Conservation (phyloP, 768 basidiomycete species). For the Cystobasidium onofrii region DNA sequence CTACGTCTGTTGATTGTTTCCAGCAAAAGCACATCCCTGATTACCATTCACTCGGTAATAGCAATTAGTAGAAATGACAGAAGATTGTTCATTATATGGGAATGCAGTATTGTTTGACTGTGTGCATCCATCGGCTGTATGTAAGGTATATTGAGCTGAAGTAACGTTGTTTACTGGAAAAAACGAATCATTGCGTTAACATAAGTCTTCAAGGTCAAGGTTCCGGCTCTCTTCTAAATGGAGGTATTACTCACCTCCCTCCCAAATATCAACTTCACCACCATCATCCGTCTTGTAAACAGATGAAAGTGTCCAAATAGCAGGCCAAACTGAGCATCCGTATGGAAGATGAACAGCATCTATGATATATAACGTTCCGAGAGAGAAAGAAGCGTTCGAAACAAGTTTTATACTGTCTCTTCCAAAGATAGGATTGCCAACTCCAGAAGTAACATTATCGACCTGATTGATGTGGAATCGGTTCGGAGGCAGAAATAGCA, state of each 20-base stretch:
- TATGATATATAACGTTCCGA: slow-evolving; percentile 29
- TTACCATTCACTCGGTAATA: slow-evolving; percentile 30
- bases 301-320: slow-evolving; percentile 28
- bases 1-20: not conserved
- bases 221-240: not conserved
- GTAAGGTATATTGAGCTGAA: slow-evolving; percentile 28
- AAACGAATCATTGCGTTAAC: not conserved
- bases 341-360: slow-evolving; percentile 30
- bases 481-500: too few relatives aligned
- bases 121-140: slow-evolving; percentile 31
- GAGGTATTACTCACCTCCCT: not conserved
- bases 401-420: slow-evolving; percentile 29
- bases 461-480: too few relatives aligned
- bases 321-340: slow-evolving; percentile 32
- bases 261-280: slow-evolving; percentile 34
- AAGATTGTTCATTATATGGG: slow-evolving; percentile 17
- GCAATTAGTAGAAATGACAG: slow-evolving; percentile 31
- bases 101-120: slow-evolving; percentile 32
- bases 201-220: not conserved
- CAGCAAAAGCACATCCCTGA: slow-evolving; percentile 29
- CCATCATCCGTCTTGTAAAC: slow-evolving; percentile 22
- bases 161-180: slow-evolving; percentile 13
- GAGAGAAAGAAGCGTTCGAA: slow-evolving; percentile 18
- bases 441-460: slow-evolving; percentile 55
- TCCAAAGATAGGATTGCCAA: slow-evolving; percentile 27